Percentiles rank a stretch among this genome's conserved stretches.
phyloP scores from a whole-genome alignment of 2,329 filamentous ascomycete species.

The Aspergillus sp. region DNA sequence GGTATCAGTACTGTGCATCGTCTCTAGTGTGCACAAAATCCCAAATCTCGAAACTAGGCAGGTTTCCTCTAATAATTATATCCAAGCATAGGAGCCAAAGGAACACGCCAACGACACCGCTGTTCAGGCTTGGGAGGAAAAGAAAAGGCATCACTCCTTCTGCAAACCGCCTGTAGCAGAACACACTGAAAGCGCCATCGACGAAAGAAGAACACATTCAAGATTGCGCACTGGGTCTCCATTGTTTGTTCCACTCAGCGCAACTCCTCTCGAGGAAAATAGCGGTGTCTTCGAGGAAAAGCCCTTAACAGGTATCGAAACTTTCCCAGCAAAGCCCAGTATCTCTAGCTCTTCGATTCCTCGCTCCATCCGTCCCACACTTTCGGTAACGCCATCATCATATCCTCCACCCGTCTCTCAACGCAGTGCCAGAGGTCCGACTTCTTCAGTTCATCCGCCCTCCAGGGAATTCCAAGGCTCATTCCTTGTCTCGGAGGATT shows the following conservation, averaged over 20 bases:
- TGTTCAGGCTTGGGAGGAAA: slow-evolving; percentile 27
- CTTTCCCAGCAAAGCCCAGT: not conserved
- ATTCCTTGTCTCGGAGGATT: not conserved
- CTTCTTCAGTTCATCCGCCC: slow-evolving; percentile 15
- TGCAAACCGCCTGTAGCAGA: not conserved
- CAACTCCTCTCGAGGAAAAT: not conserved
- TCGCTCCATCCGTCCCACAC: not conserved
- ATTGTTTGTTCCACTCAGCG: slow-evolving; percentile 16
- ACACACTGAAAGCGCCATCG: not conserved
- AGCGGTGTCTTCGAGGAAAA: too few species aligned
- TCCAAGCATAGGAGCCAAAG: slow-evolving; percentile 30
- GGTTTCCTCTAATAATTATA: slow-evolving; percentile 5
- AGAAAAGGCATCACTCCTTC: slow-evolving; percentile 13
- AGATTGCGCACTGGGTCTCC: slow-evolving; percentile 11
- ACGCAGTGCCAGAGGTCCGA: slow-evolving; percentile 8
- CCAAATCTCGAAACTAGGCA: not conserved
- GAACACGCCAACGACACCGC: slow-evolving; percentile 31
- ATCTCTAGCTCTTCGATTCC: not conserved
- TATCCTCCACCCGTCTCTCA: not conserved
- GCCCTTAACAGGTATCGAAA: not conserved
- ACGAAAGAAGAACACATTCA: not conserved
- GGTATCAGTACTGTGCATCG: slow-evolving; percentile 15
- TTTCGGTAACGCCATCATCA: not conserved
- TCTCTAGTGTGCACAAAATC: not conserved
- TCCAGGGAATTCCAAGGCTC: slow-evolving; percentile 11